Evolutionary conservation across 2,329 filamentous ascomycete genomes (phyloP).

Genomic region (Penicillium digitatum): DNA sequence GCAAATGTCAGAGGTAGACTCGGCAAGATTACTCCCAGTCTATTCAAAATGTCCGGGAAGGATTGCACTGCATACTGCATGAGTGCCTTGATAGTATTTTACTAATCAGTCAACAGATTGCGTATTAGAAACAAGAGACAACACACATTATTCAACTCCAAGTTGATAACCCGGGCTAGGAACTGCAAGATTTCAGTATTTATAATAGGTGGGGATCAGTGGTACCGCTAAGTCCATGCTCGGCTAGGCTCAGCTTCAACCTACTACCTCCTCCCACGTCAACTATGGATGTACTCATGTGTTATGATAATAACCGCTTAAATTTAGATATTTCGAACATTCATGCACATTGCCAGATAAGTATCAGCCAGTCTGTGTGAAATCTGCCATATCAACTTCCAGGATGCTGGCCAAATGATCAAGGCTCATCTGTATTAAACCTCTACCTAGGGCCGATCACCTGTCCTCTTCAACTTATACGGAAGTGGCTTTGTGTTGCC

Average conservation of each 20-base stretch:
- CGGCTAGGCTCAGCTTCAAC: neutral
- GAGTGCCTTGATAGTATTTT: neutral
- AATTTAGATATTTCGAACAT: constrained; percentile 17
- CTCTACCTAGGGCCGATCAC: constrained; percentile 17
- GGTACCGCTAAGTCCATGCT: neutral
- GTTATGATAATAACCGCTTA: constrained; percentile 21
- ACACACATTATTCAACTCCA: too few species aligned
- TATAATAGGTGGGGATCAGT: neutral
- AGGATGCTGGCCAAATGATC: constrained; percentile 29
- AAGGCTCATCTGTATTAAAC: constrained; percentile 32
- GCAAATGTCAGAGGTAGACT: neutral
- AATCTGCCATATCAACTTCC: constrained; percentile 29
- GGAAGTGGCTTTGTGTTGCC: constrained; percentile 36
- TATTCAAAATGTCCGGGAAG: neutral
- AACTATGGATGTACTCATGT: constrained; percentile 6
- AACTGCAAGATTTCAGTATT: neutral
- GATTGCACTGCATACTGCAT: neutral
- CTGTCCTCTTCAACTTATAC: constrained; percentile 35
- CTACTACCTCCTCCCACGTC: neutral
- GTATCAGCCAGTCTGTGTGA: constrained; percentile 21
- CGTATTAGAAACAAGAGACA: neutral
- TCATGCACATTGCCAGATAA: neutral
- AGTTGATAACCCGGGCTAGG: neutral
- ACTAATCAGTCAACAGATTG: neutral
- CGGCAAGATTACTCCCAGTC: neutral